phyloP scores from a whole-genome alignment of 2,329 filamentous ascomycete genomes.

The Pseudogymnoascus sp. region DNA sequence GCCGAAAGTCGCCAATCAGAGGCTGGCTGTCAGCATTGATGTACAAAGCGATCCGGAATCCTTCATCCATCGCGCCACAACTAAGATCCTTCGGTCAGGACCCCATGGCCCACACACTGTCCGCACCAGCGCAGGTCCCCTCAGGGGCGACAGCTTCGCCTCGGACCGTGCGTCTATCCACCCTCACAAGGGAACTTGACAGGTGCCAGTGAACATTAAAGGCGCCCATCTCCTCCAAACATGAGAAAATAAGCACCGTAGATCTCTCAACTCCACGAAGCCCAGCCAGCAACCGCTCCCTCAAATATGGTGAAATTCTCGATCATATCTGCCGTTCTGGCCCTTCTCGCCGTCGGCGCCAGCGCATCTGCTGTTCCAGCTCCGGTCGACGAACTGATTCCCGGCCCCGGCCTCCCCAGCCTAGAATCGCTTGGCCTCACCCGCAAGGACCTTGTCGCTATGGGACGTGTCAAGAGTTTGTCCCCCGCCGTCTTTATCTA shows the following conservation, averaged over 20 bases:
- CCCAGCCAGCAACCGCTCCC: neutral
- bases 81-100: neutral
- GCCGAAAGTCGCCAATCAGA: neutral
- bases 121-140: neutral
- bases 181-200: neutral
- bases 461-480: neutral
- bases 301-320: constrained; percentile 4
- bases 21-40: neutral
- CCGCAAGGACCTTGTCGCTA: neutral
- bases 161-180: neutral
- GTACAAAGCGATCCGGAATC: neutral
- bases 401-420: neutral
- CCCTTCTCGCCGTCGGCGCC: neutral
- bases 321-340: neutral
- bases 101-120: neutral
- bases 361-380: neutral
- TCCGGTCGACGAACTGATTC: neutral
- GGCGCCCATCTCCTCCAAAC: neutral
- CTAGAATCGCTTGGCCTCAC: neutral
- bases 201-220: neutral
- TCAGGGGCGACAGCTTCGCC: neutral
- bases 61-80: neutral
- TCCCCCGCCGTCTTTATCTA: neutral
- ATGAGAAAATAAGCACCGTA: neutral
- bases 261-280: neutral